Evolutionary conservation across 78 protist species (phyloP).

Genomic region (Dictyostelium firmibasis): DNA sequence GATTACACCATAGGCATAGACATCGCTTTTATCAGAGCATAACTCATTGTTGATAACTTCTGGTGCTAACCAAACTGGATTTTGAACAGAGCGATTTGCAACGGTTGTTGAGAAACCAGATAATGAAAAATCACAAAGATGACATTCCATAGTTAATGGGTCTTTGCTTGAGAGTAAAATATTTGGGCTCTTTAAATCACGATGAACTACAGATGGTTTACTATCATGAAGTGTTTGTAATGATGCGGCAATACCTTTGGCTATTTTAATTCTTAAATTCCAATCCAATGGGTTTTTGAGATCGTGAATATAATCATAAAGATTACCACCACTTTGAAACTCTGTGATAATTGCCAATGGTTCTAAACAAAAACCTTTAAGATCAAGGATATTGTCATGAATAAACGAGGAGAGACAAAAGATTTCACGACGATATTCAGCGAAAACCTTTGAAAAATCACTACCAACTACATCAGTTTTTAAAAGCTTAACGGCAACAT

Average conservation of each 20-base stretch:
- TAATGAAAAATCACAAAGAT: slow-evolving; percentile 74
- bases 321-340: slow-evolving; percentile 73
- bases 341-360: slow-evolving; percentile 73
- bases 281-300: slow-evolving; percentile 24
- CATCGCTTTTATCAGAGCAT: slow-evolving; percentile 63
- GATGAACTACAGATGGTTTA: slow-evolving; percentile 65
- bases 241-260: slow-evolving; percentile 41
- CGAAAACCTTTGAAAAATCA: slow-evolving; percentile 31
- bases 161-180: slow-evolving; percentile 37
- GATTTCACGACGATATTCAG: slow-evolving; percentile 73
- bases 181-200: slow-evolving; percentile 74
- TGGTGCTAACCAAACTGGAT: slow-evolving; percentile 85
- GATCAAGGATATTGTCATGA: slow-evolving; percentile 62
- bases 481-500: slow-evolving; percentile 61
- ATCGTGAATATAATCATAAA: slow-evolving; percentile 59
- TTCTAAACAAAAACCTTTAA: slow-evolving; percentile 72
- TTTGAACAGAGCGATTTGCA: slow-evolving; percentile 51
- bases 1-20: slow-evolving; percentile 73
- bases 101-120: slow-evolving; percentile 62
- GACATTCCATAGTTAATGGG: slow-evolving; percentile 13
- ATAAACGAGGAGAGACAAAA: slow-evolving; percentile 44
- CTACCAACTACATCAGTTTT: slow-evolving; percentile 44
- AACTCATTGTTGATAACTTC: slow-evolving; percentile 71
- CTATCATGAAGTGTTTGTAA: slow-evolving; percentile 53
- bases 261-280: slow-evolving; percentile 28